Percentiles rank a stretch among this genome's conserved stretches.
Conservation (phyloP, 2,329 filamentous ascomycete species). For the Mycosphaerella sp. region DNA sequence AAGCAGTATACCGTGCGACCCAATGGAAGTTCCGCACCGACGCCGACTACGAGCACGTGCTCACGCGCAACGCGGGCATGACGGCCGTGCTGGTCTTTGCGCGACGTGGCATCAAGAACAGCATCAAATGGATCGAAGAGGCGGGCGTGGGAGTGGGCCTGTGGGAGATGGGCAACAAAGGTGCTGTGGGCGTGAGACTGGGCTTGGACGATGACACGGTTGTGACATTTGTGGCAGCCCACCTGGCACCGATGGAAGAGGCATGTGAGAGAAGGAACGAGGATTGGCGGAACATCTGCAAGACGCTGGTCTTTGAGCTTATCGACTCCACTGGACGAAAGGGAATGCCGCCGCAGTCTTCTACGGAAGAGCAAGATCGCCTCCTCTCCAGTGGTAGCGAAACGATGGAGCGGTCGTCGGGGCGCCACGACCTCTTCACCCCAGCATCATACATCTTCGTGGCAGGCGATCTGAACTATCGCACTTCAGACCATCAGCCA, state of each 20-base stretch:
- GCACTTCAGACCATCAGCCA: conserved; percentile 64
- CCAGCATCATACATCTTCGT: conserved; percentile 74
- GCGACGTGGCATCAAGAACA: conserved; percentile 51
- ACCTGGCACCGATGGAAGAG: conserved; percentile 83
- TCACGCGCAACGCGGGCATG: conserved; percentile 74
- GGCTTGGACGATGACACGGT: conserved; percentile 51
- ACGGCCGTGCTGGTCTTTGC: conserved; percentile 84
- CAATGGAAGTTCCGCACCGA: conserved; percentile 54
- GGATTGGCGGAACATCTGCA: conserved; percentile 82
- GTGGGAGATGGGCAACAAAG: conserved; percentile 91
- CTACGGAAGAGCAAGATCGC: conserved; percentile 20
- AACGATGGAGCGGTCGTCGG: neutral
- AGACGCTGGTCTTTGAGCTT: conserved; percentile 63
- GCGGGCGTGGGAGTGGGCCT: conserved; percentile 79
- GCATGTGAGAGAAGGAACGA: conserved; percentile 68
- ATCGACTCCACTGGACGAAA: conserved; percentile 5
- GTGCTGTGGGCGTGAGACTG: conserved; percentile 73
- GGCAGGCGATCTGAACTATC: conserved; percentile 91
- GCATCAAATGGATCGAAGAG: conserved; percentile 62
- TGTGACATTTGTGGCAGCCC: conserved; percentile 80
- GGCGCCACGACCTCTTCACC: conserved; percentile 55
- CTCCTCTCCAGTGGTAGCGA: conserved; percentile 9
- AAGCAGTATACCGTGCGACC: conserved; percentile 50
- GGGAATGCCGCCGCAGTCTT: conserved; percentile 16
- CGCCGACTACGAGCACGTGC: conserved; percentile 61